Evolutionary conservation across 208 protist genomes (phyloP).

Genomic region (Tetramitus jugosus): DNA sequence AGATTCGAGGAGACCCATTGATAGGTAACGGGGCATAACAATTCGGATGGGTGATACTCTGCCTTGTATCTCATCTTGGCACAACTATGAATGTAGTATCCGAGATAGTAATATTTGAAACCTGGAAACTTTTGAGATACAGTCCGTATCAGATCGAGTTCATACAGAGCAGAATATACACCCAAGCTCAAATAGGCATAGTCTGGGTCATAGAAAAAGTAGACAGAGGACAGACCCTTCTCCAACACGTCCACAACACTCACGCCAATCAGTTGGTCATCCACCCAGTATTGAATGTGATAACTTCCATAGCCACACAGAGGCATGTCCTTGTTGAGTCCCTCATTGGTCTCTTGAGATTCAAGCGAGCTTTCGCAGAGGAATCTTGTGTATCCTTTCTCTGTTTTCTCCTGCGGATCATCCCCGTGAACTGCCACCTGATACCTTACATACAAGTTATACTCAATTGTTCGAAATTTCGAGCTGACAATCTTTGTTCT

Average conservation of each 20-base stretch:
- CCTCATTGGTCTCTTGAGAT: not conserved
- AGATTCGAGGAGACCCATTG: constrained; percentile 33
- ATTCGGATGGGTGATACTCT: constrained; percentile 35
- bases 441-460: not conserved
- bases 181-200: constrained; percentile 31
- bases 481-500: not conserved
- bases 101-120: constrained; percentile 53
- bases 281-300: constrained; percentile 42
- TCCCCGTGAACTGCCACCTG: constrained; percentile 8
- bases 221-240: constrained; percentile 49
- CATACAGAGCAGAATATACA: constrained; percentile 37
- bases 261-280: constrained; percentile 49
- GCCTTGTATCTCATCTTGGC: constrained; percentile 59
- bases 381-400: constrained; percentile 35
- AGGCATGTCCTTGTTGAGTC: not conserved
- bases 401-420: not conserved
- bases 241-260: constrained; percentile 52
- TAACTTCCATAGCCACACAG: constrained; percentile 27
- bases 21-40: constrained; percentile 34
- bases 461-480: not conserved
- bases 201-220: constrained; percentile 58
- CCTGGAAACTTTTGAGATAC: not conserved
- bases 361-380: constrained; percentile 24
- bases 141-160: constrained; percentile 33
- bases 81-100: constrained; percentile 53